Evolutionary conservation across 2,329 filamentous ascomycete genomes (phyloP), one percentile per base, ranked within the genome.

Genomic region (Talaromyces sp.): DNA sequence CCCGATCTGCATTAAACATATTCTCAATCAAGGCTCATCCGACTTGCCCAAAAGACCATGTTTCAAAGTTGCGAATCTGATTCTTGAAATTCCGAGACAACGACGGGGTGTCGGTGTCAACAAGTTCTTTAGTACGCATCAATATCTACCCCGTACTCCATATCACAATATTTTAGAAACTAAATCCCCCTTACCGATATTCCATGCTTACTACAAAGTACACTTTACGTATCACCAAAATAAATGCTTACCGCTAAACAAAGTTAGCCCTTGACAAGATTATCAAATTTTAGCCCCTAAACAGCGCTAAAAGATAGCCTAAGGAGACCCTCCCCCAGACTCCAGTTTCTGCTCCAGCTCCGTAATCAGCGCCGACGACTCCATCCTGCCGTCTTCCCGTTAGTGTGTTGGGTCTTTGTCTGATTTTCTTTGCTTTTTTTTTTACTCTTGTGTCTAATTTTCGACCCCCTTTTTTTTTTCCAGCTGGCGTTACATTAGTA

Each of bases 321-420:
- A 55, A 50, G 42, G 7, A 35, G 59, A 61, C 59, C 59, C 59
- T 61, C 59, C 59, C 58, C 48, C 59, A 61, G 59, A 63, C 46
- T 60, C 48, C 58, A 33, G 50, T 46, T 44, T 55, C 40, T 57
- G 23, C 21, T 61, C 60, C 48, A 35, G 48, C 54, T 62, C 54
- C 55, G 33, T 44, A 59, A 48, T 59, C 57, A 59, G 25, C 56
- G 39, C 23, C 39, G n/a, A 46, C 28, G n/a, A 46, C 40, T 58
- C 39, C 54, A 57, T 46, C 16, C 42, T 55, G 25, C 60, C 60
- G 46, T 35, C 39, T 61, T 50, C 33, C 60, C 40, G 18, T 18
- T 57, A 57, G 54, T 42, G 28, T 55, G 35, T 57, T 25, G 35
- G 37, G 33, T 23, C 37, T 28, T 40, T 44, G 31, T 42, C 37